Evolutionary conservation across 768 basidiomycete genomes (phyloP), one percentile per base, ranked within the genome.

Genomic region (Rhizopogon rudus): DNA sequence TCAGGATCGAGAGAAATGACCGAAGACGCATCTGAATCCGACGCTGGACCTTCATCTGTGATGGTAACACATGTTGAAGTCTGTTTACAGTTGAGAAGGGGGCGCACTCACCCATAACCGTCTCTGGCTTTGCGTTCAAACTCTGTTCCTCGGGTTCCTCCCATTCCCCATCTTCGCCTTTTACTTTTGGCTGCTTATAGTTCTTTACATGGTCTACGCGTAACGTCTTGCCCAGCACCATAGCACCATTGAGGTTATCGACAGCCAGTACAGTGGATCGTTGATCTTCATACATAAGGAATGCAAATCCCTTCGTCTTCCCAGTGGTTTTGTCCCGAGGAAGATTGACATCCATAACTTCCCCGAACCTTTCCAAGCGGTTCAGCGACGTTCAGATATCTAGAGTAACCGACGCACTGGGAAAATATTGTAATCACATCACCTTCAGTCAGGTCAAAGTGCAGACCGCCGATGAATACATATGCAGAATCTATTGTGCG

Each of bases 241-340:
- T 83, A 45, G 94, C 91, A 41, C 97, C 97, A 65, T 97, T 98
- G 71, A 99, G 84, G 75, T 99, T 99, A 75, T 99, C 97, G 58
- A 99, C 96, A 8, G 97, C 97, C 48, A 99, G 79, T 50, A 98
- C 71, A 6, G 97, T 99, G 57, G 93, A 96, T 46, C 93, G 83
- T 73, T 99, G 97, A 71, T 99, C 94, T 72, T 96, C 93, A 71
- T 98, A 99, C 97, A 98, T 98, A 59, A 98, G 77, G 75, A 98
- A 99, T 8, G 83, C 95, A 68, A 98, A 99, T 2, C 97, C 97
- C 65, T 75, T 85, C 0, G 87, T 78, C 66, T 96, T 95, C 25
- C 93, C 93, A 0, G 96, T 96, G 53, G 87, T 79, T 67, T 94
- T 95, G 75, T 97, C 93, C 48, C 95, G 81, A 29, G 97, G 95